Percentiles rank a stretch among this genome's conserved stretches.
Conservation (phyloP, 345 rosid species). For the Crucihimalaya himalaica region DNA sequence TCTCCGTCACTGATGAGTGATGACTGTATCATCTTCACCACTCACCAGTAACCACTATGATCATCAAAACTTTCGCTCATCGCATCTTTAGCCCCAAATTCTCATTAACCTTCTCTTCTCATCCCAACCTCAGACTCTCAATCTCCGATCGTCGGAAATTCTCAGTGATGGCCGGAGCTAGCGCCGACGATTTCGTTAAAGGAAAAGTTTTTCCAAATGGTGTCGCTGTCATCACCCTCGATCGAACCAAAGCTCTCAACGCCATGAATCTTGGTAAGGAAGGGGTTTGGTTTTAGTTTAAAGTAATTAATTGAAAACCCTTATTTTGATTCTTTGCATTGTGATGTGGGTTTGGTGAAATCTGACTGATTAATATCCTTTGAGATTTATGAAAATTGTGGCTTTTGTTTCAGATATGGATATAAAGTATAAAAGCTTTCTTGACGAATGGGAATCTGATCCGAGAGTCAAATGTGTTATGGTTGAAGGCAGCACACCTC, state of each 20-base stretch:
- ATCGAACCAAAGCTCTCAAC: constrained; percentile 92
- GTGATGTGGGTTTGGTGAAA: too few relatives aligned
- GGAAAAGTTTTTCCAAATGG: constrained; percentile 79
- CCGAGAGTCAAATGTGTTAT: constrained; percentile 77
- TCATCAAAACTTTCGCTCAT: constrained; percentile 32
- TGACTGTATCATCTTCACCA: too few relatives aligned
- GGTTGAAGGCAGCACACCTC: constrained; percentile 72
- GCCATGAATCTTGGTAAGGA: constrained; percentile 98
- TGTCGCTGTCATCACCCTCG: constrained; percentile 87
- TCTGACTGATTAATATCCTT: too few relatives aligned
- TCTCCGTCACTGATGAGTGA: too few relatives aligned
- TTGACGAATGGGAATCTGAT: constrained; percentile 91
- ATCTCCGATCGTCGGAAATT: constrained; percentile 38
- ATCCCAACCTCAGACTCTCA: constrained; percentile 11
- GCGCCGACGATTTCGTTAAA: constrained; percentile 63
- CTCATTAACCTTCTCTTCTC: constrained; percentile 11
- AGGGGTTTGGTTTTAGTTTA: too few relatives aligned
- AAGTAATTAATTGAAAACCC: too few relatives aligned
- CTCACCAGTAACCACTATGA: background rate
- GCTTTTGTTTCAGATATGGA: too few relatives aligned
- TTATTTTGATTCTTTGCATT: too few relatives aligned
- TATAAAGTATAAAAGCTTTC: constrained; percentile 63
- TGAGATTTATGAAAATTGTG: too few relatives aligned
- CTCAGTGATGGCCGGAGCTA: constrained; percentile 54
- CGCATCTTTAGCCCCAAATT: constrained; percentile 24